Base-by-base conservation (phyloP, 108 stramenopile genomes). In the Fistulifera solaris region DNA sequence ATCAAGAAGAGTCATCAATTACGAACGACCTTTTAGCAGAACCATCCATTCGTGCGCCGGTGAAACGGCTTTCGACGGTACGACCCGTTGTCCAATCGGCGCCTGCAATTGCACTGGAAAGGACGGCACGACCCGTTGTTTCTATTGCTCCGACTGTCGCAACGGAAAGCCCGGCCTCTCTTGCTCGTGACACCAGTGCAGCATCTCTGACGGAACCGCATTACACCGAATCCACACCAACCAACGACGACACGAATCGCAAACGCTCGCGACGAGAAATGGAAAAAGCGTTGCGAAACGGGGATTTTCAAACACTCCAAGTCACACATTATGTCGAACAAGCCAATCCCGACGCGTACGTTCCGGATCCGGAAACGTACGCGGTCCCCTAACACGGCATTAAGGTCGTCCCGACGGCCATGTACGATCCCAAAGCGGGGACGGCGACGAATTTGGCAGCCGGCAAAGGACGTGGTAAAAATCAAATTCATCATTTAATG, bases 201-300 rank as follows among this genome's bases (percentile, higher is more conserved):
- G n/a, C n/a, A n/a, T n/a, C n/a, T n/a, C n/a, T n/a, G n/a, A n/a
- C n/a, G n/a, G n/a, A n/a, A n/a, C n/a, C n/a, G n/a, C n/a, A n/a
- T n/a, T n/a, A n/a, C n/a, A n/a, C n/a, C n/a, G n/a, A n/a, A 13
- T 43, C 42, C 38, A 45, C 4, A 18, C 3, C 31, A 40, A n/a
- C n/a, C 54, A 45, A 23, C 22, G 12, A 51, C 22, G 27, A 23
- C 7, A 19, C 25, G 17, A 65, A 57, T 25, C 27, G 25, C 3
- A 51, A 54, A 28, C 53, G 54, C 2, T 56, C 64, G 11, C 66
- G 66, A 15, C 63, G 61, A 3, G 62, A 67, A 67, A 63, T 73
- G 72, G 72, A 73, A 56, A 54, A 52, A 38, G 56, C 62, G 63
- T 51, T 73, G 21, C 72, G 72, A 17, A 56, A 56, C 19, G 72